Percentiles rank a stretch among this genome's conserved stretches.
phyloP scores from a whole-genome alignment of 2,329 filamentous ascomycete species.

The Fusarium sp. region DNA sequence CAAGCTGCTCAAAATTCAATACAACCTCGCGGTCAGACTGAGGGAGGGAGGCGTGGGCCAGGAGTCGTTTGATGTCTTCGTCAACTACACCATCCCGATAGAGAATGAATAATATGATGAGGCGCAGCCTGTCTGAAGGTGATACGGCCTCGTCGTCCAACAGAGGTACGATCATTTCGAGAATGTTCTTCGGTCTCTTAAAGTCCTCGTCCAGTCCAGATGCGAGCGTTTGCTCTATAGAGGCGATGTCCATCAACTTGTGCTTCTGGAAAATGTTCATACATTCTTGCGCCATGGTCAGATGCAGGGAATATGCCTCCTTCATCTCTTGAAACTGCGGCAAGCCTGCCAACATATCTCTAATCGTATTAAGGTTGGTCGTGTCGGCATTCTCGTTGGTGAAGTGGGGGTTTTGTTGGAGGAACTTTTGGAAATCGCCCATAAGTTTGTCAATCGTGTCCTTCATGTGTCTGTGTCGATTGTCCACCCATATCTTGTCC shows the following conservation, averaged over 20 bases:
- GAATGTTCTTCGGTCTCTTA: constrained; percentile 87
- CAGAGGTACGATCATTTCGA: constrained; percentile 85
- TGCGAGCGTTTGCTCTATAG: constrained; percentile 87
- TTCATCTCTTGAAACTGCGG: constrained; percentile 97
- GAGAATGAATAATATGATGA: constrained; percentile 85
- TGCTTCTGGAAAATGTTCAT: constrained; percentile 90
- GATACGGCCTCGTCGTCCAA: constrained; percentile 82
- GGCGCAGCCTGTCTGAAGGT: constrained; percentile 78
- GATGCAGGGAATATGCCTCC: constrained; percentile 90
- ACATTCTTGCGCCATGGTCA: constrained; percentile 96
- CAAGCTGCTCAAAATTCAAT: constrained; percentile 81
- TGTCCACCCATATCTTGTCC: constrained; percentile 94
- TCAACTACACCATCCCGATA: constrained; percentile 85
- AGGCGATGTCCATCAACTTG: constrained; percentile 86
- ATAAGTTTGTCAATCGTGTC: constrained; percentile 95
- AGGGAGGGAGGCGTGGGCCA: constrained; percentile 83
- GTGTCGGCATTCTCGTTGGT: constrained; percentile 75
- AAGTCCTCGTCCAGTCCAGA: constrained; percentile 94
- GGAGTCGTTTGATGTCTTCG: constrained; percentile 83
- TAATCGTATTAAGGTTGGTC: constrained; percentile 86
- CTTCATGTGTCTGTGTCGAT: constrained; percentile 96
- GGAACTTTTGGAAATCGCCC: constrained; percentile 90
- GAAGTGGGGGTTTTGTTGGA: constrained; percentile 91
- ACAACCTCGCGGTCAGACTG: constrained; percentile 76
- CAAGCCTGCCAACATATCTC: constrained; percentile 94